These are phyloP conservation scores for Emmonsiellopsis sp. DNA, from an alignment of 2,329 filamentous ascomycete genomes.

Conservation along the genomic window DNA sequence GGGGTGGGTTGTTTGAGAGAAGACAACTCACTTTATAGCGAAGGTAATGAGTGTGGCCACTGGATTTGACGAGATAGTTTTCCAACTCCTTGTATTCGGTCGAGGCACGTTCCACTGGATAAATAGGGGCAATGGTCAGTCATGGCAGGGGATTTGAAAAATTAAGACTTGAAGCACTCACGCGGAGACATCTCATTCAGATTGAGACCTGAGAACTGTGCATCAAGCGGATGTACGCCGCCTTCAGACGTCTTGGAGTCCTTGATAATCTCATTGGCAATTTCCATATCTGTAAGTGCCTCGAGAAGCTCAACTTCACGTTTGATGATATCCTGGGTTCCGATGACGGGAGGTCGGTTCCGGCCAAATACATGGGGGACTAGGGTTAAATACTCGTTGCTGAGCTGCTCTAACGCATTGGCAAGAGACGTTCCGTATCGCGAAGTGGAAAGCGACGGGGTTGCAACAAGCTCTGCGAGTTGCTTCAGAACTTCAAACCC, in stretches of 20 bases:
- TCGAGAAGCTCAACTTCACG: slow-evolving; percentile 72
- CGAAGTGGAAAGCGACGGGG: slow-evolving; percentile 35
- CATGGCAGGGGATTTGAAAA: not conserved
- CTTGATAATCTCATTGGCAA: slow-evolving; percentile 69
- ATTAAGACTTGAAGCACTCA: slow-evolving; percentile 14
- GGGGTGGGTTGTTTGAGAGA: not conserved
- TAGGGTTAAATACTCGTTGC: slow-evolving; percentile 69
- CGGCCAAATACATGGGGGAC: slow-evolving; percentile 79
- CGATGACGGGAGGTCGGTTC: slow-evolving; percentile 61
- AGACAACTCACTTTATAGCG: slow-evolving; percentile 22
- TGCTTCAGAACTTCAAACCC: slow-evolving; percentile 73
- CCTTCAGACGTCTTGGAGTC: slow-evolving; percentile 44
- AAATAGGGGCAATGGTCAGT: not conserved
- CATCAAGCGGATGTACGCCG: slow-evolving; percentile 56
- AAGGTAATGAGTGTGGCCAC: slow-evolving; percentile 57
- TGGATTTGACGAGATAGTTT: slow-evolving; percentile 58
- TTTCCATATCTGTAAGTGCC: slow-evolving; percentile 76
- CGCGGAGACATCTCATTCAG: slow-evolving; percentile 66
- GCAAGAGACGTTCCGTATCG: slow-evolving; percentile 28
- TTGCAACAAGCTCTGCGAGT: slow-evolving; percentile 57
- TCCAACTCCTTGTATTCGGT: slow-evolving; percentile 57
- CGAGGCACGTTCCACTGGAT: slow-evolving; percentile 44
- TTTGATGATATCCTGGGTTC: slow-evolving; percentile 50
- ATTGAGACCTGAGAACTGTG: slow-evolving; percentile 61
- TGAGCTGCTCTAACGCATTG: slow-evolving; percentile 52